Conservation (phyloP, 306 rosid species). For the Acacia confusa region DNA sequence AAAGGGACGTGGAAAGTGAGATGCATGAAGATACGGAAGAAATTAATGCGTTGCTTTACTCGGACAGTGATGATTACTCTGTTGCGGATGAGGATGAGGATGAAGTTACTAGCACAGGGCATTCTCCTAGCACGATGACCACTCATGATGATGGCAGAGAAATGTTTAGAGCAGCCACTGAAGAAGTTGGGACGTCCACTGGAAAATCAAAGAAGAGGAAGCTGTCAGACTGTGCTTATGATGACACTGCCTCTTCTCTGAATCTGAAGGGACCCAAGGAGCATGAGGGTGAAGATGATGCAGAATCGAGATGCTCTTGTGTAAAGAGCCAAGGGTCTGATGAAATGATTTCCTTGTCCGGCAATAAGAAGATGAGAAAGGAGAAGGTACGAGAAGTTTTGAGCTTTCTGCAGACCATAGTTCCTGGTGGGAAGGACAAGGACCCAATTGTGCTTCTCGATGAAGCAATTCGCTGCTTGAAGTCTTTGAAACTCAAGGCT, state of each 20-base stretch:
- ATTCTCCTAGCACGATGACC: slow-evolving; percentile 80
- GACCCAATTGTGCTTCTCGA: slow-evolving; percentile 72
- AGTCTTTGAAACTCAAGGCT: slow-evolving; percentile 63
- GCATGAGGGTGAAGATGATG: slow-evolving; percentile 39
- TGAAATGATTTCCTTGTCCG: slow-evolving; percentile 38
- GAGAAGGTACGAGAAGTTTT: slow-evolving; percentile 75
- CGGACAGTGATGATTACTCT: slow-evolving; percentile 59
- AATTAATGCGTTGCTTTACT: slow-evolving; percentile 87
- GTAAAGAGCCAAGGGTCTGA: slow-evolving; percentile 39
- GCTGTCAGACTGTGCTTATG: slow-evolving; percentile 37
- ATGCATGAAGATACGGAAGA: slow-evolving; percentile 94
- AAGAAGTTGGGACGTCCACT: slow-evolving; percentile 67
- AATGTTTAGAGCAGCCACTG: slow-evolving; percentile 18
- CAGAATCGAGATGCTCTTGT: slow-evolving; percentile 68
- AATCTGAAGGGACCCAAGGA: slow-evolving; percentile 42
- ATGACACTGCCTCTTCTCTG: slow-evolving; percentile 57
- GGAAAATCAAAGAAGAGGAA: slow-evolving; percentile 66
- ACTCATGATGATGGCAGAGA: slow-evolving; percentile 46
- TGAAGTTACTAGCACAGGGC: slow-evolving; percentile 98
- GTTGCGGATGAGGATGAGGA: slow-evolving; percentile 84
- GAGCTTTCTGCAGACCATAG: slow-evolving; percentile 64
- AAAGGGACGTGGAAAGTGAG: slow-evolving; percentile 59
- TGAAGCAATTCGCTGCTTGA: slow-evolving; percentile 77
- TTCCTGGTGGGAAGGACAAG: slow-evolving; percentile 77
- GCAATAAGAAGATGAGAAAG: slow-evolving; percentile 63